A percentile compares a stretch with the other conserved stretches of the same genome.
Conservation (phyloP, 225 moss, liverwort and hornwort genomes). For the Thuidium tamariscinum region DNA sequence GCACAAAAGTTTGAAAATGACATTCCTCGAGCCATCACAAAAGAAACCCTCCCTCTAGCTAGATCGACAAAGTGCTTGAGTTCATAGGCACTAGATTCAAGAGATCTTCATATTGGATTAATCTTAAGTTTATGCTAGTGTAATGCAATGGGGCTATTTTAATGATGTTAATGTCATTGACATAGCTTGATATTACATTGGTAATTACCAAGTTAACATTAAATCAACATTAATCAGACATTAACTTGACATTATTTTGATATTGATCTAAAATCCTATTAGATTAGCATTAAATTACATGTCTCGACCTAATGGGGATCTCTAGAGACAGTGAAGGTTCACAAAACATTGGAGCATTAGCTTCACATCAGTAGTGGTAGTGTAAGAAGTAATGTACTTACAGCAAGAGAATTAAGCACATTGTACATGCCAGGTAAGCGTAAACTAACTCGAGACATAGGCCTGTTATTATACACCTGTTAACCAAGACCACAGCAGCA, state of each 20-base stretch:
- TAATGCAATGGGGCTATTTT: neutral
- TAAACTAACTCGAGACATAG: conserved; percentile 75
- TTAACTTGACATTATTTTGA: neutral
- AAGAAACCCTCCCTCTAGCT: neutral
- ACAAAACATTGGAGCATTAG: neutral
- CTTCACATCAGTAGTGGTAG: neutral
- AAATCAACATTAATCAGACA: neutral
- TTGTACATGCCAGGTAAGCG: conserved; percentile 91
- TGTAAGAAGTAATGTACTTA: conserved; percentile 12
- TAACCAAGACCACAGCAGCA: neutral
- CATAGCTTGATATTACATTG: neutral
- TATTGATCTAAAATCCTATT: neutral
- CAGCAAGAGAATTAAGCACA: conserved; percentile 96
- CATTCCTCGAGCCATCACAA: neutral
- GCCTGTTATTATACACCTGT: conserved; percentile 74
- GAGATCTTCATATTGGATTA: neutral
- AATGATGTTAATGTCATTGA: neutral
- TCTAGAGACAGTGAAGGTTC: neutral
- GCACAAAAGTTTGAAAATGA: neutral
- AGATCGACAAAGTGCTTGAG: neutral
- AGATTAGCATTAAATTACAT: neutral
- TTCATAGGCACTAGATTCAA: neutral
- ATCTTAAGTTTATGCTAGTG: neutral
- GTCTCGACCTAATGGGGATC: neutral
- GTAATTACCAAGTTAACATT: neutral